Conservation (phyloP, 495 filamentous ascomycete genomes). For the Lophiotrema nucula region DNA sequence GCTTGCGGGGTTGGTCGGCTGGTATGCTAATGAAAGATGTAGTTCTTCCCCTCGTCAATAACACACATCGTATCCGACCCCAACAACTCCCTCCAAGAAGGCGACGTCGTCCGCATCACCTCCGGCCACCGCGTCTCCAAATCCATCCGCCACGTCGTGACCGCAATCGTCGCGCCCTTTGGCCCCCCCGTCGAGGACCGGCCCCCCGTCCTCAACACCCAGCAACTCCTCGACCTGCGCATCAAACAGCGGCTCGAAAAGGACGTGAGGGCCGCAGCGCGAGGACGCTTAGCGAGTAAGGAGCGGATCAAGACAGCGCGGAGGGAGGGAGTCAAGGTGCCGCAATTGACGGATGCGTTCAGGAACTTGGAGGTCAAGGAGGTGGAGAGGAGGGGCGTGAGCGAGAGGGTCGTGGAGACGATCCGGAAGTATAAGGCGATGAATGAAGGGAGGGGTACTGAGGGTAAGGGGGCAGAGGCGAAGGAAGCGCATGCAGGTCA, state of each 20-base stretch:
- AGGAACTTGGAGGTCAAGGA: constrained; percentile 16
- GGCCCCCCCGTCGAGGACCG: constrained; percentile 61
- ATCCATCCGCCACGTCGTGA: constrained; percentile 71
- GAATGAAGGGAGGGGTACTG: constrained; percentile 25
- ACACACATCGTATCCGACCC: constrained; percentile 71
- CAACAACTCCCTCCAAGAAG: constrained; percentile 64
- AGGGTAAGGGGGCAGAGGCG: constrained; percentile 25
- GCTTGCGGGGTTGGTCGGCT: no score
- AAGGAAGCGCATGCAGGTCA: constrained; percentile 7
- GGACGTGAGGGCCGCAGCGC: constrained; percentile 33
- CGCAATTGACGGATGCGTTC: constrained; percentile 34
- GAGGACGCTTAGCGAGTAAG: constrained; percentile 15
- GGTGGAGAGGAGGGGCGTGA: constrained; percentile 24
- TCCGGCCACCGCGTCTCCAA: constrained; percentile 63
- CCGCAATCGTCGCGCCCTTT: constrained; percentile 72
- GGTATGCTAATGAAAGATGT: background rate
- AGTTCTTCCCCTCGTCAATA: constrained; percentile 44
- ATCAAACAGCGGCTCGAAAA: constrained; percentile 44
- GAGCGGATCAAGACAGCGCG: constrained; percentile 31
- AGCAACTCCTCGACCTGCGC: constrained; percentile 56
- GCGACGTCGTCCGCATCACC: constrained; percentile 78
- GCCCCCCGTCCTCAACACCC: constrained; percentile 61
- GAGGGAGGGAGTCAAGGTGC: constrained; percentile 33
- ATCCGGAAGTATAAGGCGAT: constrained; percentile 22
- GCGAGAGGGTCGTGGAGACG: constrained; percentile 7